Conservation (phyloP, 2,329 filamentous ascomycete species). For the Thielaviopsis ethacetica region DNA sequence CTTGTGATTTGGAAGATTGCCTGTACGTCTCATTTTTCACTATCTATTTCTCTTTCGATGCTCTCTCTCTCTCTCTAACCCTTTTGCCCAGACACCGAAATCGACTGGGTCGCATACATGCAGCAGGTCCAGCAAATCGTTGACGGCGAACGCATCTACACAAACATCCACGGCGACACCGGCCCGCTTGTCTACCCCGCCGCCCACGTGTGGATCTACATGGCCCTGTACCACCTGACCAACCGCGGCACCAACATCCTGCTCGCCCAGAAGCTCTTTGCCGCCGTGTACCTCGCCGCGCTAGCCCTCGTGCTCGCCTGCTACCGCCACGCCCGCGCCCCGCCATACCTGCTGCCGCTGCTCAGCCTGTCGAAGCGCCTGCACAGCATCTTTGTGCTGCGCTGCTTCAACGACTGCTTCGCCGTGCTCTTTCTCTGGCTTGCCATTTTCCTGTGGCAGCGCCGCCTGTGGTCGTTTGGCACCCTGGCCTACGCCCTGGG, state of each 20-base stretch:
- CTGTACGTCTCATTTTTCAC: constrained; percentile 58
- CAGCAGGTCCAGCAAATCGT: constrained; percentile 70
- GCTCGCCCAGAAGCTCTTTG: constrained; percentile 73
- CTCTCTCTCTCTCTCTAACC: constrained; percentile 3
- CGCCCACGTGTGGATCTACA: constrained; percentile 84
- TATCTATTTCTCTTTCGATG: background rate
- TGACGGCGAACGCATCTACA: constrained; percentile 77
- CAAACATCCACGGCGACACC: constrained; percentile 68
- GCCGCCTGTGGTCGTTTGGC: constrained; percentile 54
- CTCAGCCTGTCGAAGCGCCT: constrained; percentile 80
- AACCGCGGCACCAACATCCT: constrained; percentile 58
- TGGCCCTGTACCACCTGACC: constrained; percentile 61
- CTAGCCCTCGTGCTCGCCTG: constrained; percentile 65
- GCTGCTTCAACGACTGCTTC: constrained; percentile 92
- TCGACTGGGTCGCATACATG: constrained; percentile 97
- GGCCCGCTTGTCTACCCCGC: constrained; percentile 92
- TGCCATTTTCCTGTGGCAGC: constrained; percentile 65
- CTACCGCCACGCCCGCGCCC: constrained; percentile 62
- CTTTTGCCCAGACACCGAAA: constrained; percentile 62
- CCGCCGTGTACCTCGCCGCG: constrained; percentile 58
- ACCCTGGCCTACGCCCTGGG: constrained; percentile 60
- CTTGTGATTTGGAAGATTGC: constrained; percentile 67
- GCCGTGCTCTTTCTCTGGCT: constrained; percentile 70
- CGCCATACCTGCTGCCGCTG: constrained; percentile 74
- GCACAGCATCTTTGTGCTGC: constrained; percentile 82